Evolutionary conservation across 257 asterid genomes (phyloP).

Genomic region (Plantago major): DNA sequence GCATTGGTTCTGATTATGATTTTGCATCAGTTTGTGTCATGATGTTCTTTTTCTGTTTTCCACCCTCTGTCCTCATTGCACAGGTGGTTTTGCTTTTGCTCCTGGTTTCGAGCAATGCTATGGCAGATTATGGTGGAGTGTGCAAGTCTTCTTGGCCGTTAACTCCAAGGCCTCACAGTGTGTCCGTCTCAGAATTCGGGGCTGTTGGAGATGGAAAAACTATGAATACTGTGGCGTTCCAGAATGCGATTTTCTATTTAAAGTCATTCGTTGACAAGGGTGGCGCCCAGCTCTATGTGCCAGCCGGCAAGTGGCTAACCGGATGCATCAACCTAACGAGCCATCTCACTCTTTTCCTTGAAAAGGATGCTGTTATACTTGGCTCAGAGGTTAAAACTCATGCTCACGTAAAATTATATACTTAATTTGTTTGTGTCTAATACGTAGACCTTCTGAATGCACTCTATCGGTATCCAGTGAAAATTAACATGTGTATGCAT

Average conservation of each 20-base stretch:
- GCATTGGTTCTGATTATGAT: no score
- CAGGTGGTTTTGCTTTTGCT: conserved; percentile 70
- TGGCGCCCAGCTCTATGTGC: conserved; percentile 97
- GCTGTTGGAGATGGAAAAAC: conserved; percentile 96
- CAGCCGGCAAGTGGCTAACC: conserved; percentile 85
- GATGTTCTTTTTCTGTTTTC: conserved; percentile 12
- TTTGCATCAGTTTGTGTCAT: neutral
- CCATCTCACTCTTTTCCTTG: conserved; percentile 91
- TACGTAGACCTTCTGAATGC: no score
- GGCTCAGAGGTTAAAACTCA: conserved; percentile 65
- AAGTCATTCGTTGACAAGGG: conserved; percentile 96
- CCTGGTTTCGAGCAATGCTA: conserved; percentile 35
- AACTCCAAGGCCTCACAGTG: conserved; percentile 97
- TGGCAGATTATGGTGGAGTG: conserved; percentile 49
- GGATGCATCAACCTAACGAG: conserved; percentile 91
- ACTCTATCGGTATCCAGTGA: neutral
- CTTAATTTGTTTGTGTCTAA: no score
- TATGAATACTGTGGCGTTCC: conserved; percentile 79
- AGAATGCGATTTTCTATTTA: conserved; percentile 93
- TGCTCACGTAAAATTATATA: neutral
- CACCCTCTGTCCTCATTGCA: conserved; percentile 21
- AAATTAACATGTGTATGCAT: neutral
- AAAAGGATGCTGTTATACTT: conserved; percentile 78
- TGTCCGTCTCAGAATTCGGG: conserved; percentile 84
- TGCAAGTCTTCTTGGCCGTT: conserved; percentile 65